These are phyloP conservation scores for Cymodocea nodosa DNA, from an alignment of 116 monocot genomes.

Conservation along the genomic window DNA sequence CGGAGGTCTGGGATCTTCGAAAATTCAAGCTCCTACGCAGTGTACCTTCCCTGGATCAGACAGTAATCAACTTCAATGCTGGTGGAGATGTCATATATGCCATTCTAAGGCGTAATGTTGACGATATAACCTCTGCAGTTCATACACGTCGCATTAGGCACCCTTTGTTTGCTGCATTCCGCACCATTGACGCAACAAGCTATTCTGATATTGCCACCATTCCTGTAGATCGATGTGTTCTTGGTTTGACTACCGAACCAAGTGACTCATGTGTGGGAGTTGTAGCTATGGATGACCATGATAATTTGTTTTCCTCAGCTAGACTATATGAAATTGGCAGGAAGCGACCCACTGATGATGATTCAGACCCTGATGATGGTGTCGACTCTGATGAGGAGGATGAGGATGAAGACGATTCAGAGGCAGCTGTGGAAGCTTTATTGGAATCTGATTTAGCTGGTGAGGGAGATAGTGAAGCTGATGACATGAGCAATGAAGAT, in stretches of 20 bases:
- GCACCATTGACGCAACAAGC: slow-evolving; percentile 79
- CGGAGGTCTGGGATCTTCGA: slow-evolving; percentile 97
- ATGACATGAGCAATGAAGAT: slow-evolving; percentile 25
- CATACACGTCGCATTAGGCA: slow-evolving; percentile 65
- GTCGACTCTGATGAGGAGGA: slow-evolving; percentile 71
- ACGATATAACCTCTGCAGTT: slow-evolving; percentile 72
- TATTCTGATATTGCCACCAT: slow-evolving; percentile 94
- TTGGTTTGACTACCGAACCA: slow-evolving; percentile 70
- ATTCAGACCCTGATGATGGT: slow-evolving; percentile 92
- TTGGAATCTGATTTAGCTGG: slow-evolving; percentile 36
- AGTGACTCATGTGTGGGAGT: slow-evolving; percentile 73
- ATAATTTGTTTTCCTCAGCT: slow-evolving; percentile 82
- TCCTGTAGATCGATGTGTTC: slow-evolving; percentile 86
- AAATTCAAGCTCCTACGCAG: slow-evolving; percentile 87
- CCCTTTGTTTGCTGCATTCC: slow-evolving; percentile 84
- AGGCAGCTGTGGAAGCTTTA: slow-evolving; percentile 35
- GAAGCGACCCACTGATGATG: slow-evolving; percentile 74
- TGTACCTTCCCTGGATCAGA: slow-evolving; percentile 87
- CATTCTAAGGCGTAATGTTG: slow-evolving; percentile 81
- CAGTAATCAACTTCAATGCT: slow-evolving; percentile 71
- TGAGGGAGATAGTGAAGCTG: not conserved
- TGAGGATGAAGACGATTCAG: slow-evolving; percentile 63
- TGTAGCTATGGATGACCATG: slow-evolving; percentile 88
- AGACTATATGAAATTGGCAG: slow-evolving; percentile 83
- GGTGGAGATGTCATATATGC: slow-evolving; percentile 91